Evolutionary conservation across 2,329 filamentous ascomycete species (phyloP), one percentile per base, ranked within the genome.

Genomic region (Colletotrichum melonis): DNA sequence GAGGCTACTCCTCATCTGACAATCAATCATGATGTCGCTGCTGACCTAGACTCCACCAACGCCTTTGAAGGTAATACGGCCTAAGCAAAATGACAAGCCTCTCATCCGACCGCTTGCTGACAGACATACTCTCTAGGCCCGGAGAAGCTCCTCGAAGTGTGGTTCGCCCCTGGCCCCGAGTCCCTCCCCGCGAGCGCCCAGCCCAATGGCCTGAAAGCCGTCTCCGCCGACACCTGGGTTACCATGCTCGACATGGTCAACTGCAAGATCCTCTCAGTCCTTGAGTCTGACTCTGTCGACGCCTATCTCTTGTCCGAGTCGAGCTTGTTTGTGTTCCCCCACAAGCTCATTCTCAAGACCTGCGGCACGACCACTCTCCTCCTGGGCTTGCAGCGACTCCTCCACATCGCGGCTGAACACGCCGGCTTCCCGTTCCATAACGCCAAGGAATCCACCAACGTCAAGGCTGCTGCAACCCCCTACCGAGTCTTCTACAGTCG

Each of bases 261-360:
- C 83, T 99, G 97, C 92, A 97, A 99, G 86, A 95, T 99, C 68
- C 88, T 99, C 69, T 99, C 97, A 4, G 93, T 98, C 75, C 91
- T 99, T 76, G 92, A 96, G 81, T 98, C 96, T 28, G 95, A 98
- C 76, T 92, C 96, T 81, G 93, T 98, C 78, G 97, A 99, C 81
- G 96, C 97, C 76, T 99, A 99, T 82, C 91, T 99, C 7, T 89
- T 99, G 69, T 99, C 97, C 75, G 97, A 99, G 86, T 98, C 97
- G 54, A 98, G 97, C 93, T 98, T 99, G 95, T 99, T 99, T 82
- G 95, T 99, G 78, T 99, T 98, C 84, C 95, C 95, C n/a, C 97
- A 99, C 90, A 99, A 99, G 88, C 90, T 99, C 76, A 98, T 99
- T 74, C 88, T 99, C 77, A 99, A 99, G 90, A 99, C 97, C 8